A percentile compares a stretch with the other conserved stretches of the same genome.
Conservation (phyloP, 164 flowering plant genomes). For the Stephania cephalantha region DNA sequence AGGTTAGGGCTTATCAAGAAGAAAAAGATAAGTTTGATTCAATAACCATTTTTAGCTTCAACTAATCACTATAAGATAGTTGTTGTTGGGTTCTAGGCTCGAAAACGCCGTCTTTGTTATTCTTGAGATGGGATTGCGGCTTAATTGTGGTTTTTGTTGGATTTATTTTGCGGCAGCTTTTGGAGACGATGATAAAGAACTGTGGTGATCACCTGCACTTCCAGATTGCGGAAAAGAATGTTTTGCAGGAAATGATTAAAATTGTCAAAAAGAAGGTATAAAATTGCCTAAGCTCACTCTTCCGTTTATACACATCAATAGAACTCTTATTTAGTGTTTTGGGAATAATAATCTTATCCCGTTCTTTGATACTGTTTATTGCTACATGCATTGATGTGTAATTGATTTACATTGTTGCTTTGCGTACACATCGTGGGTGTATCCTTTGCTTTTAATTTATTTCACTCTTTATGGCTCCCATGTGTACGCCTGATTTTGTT, state of each 20-base stretch:
- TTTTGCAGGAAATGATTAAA: slow-evolving; percentile 69
- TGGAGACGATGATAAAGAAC: slow-evolving; percentile 83
- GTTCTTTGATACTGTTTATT: neutral
- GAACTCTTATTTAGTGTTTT: neutral
- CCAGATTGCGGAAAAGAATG: slow-evolving; percentile 58
- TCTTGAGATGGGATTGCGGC: neutral
- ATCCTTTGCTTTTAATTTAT: neutral
- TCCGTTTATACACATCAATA: neutral
- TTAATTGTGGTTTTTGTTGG: neutral
- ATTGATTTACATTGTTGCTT: no score
- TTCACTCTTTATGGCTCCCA: neutral
- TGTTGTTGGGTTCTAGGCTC: neutral
- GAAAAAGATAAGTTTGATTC: neutral
- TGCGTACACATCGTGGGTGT: neutral
- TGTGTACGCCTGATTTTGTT: neutral
- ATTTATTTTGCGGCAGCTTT: slow-evolving; percentile 37
- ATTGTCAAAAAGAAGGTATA: slow-evolving; percentile 70
- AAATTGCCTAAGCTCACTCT: neutral
- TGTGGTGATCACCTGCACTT: slow-evolving; percentile 69
- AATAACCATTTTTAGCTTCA: neutral
- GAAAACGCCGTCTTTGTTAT: neutral
- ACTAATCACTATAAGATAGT: neutral
- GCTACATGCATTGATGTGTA: neutral
- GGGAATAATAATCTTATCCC: neutral
- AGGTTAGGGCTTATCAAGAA: neutral